Evolutionary conservation across 495 filamentous ascomycete species (phyloP), one percentile per base, ranked within the genome.

Genomic region (Penicillium crystallinum): DNA sequence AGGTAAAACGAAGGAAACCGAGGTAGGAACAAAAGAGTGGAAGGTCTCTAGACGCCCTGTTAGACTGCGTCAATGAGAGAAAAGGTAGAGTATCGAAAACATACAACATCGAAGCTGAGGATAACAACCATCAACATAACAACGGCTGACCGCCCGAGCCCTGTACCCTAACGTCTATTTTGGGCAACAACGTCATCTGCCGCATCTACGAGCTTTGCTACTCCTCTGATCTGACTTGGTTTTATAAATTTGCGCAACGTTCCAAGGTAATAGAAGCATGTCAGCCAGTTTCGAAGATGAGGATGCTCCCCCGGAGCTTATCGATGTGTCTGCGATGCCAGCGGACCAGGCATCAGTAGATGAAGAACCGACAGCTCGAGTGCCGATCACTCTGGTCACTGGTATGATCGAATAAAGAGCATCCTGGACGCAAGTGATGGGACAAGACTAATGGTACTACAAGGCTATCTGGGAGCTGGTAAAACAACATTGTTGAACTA

Each of bases 401-500:
- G 90, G 90, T 86, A 75, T 56, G 72, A 57, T 14, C 38, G n/a
- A 10, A 35, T 19, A 23, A 6, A 15, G 10, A 12, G 17, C 12
- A 23, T 1, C 15, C 12, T 17, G 11, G 1, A 34, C 11, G 4
- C 17, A 7, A 22, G 4, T 25, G 8, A 31, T 6, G 14, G 8
- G 9, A 9, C 38, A 9, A 12, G 9, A 9, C 38, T 50, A 50
- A 50, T 2, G 40, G 10, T 0, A 0, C 41, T 21, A n/a, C 6
- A 10, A 86, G 83, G 83, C 7, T 98, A 97, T 59, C 81, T 98
- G 15, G 93, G 93, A 27, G 88, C 93, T 21, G 93, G 93, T 17
- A 98, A 98, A 68, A 97, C 92, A 0, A 97, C 95, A 0, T 73
- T 98, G 6, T 74, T 98, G 39, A 98, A 98, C 63, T 95, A 97